Conservation (phyloP, 2,329 filamentous ascomycete species). For the Thermomyces lanuginosus region DNA sequence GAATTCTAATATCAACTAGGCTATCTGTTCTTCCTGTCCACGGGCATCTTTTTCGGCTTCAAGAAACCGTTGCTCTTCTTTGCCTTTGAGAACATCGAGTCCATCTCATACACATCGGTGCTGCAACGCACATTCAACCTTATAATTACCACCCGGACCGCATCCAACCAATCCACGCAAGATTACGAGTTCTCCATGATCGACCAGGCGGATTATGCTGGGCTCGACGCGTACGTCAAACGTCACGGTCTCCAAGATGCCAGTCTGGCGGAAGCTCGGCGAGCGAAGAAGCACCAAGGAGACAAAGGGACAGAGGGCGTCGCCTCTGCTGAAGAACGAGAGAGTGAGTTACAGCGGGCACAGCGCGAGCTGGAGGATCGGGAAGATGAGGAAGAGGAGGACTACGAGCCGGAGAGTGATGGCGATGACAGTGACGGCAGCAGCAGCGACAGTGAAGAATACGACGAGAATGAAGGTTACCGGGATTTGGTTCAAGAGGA, state of each 20-base stretch:
- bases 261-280: slow-evolving; percentile 42
- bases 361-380: slow-evolving; percentile 38
- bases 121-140: slow-evolving; percentile 51
- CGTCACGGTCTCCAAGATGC: slow-evolving; percentile 46
- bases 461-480: slow-evolving; percentile 14
- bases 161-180: slow-evolving; percentile 26
- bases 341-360: slow-evolving; percentile 42
- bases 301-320: slow-evolving; percentile 15
- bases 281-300: slow-evolving; percentile 40
- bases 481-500: slow-evolving; percentile 26
- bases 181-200: slow-evolving; percentile 51
- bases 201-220: slow-evolving; percentile 45
- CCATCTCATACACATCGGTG: slow-evolving; percentile 47
- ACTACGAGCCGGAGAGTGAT: slow-evolving; percentile 36
- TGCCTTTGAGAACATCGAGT: slow-evolving; percentile 41
- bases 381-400: slow-evolving; percentile 34
- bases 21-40: slow-evolving; percentile 46
- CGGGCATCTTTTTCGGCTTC: slow-evolving; percentile 47
- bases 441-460: slow-evolving; percentile 27
- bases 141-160: slow-evolving; percentile 34
- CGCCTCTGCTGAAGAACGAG: slow-evolving; percentile 25
- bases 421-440: slow-evolving; percentile 33
- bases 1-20: slow-evolving; percentile 24
- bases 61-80: slow-evolving; percentile 50
- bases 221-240: slow-evolving; percentile 47